Evolutionary conservation across 768 basidiomycete genomes (phyloP), one percentile per base, ranked within the genome.

Genomic region (Kondoa malvinella): DNA sequence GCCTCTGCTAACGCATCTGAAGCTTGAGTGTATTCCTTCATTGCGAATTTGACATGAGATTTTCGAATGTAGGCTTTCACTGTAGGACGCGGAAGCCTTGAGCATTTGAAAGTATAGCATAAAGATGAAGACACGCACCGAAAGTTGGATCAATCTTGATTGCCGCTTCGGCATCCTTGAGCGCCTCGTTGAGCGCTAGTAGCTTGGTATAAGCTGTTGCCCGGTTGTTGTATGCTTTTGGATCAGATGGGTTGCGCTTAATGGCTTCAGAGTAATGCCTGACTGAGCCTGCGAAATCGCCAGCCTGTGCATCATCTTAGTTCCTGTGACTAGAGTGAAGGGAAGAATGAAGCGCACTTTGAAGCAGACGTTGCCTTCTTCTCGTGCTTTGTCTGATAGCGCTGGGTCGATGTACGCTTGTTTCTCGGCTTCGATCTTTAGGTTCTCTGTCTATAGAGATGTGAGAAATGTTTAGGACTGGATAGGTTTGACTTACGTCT

Each of bases 171-270:
- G 85, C 89, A 74, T 99, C 95, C 78, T 97, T 97, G 75, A 97
- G 82, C 1, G 92, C 95, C 77, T 99, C 95, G 14, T 92, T 88
- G 32, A 97, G 78, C 1, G 95, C 95, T 57, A 83, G 83, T 56
- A 99, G 84, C 80, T 97, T 97, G 79, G 87, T 89, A 80, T 95
- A 96, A 27, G 91, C 92, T 31, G 91, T 87, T n/a, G 95, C 91
- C 62, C 95, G 87, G 80, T 99, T 99, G 77, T 94, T 97, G 81
- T 96, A 99, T 8, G 89, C 92, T 71, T 87, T 82, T 16, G 94
- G 83, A 75, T 99, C 95, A 40, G 78, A 77, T 56, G 95, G 94
- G 74, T 89, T 86, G 63, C 95, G 87, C 80, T 96, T 96, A 82
- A 97, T 95, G 70, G 90, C 87, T 79, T 99, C 95, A 40, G 88